Conservation (phyloP, 345 rosid species). For the Erucastrum elatum region DNA sequence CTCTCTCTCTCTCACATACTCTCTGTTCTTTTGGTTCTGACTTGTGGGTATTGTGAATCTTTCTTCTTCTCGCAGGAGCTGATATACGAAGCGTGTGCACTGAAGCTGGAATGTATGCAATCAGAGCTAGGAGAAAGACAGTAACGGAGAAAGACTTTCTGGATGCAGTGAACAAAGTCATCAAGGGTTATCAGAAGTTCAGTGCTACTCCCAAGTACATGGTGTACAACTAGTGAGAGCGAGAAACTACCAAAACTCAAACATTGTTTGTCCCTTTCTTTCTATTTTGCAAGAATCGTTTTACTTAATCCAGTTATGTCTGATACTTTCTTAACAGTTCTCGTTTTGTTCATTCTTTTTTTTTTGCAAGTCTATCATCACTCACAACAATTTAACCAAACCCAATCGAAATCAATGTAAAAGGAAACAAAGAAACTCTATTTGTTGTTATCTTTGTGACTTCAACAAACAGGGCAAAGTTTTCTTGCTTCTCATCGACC, state of each 20-base stretch:
- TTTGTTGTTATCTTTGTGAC: background rate
- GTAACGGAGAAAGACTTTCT: slow-evolving; percentile 96
- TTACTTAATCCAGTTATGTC: background rate
- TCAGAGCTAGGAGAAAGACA: slow-evolving; percentile 85
- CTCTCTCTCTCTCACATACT: too few relatives aligned
- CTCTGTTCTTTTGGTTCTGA: too few relatives aligned
- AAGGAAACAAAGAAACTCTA: background rate
- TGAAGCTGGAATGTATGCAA: slow-evolving; percentile 95
- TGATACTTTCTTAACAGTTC: background rate
- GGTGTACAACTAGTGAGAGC: slow-evolving; percentile 79
- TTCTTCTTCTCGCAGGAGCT: too few relatives aligned
- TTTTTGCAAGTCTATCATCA: background rate
- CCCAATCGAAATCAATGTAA: background rate
- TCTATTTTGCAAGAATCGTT: background rate
- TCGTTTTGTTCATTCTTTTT: background rate
- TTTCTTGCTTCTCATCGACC: background rate
- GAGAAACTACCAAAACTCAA: background rate
- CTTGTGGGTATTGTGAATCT: too few relatives aligned
- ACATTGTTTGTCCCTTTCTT: slow-evolving; percentile 1
- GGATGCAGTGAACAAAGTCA: slow-evolving; percentile 97
- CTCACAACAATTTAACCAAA: background rate
- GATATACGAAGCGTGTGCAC: slow-evolving; percentile 96
- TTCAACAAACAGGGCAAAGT: slow-evolving; percentile 15
- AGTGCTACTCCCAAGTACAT: slow-evolving; percentile 94
- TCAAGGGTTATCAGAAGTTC: slow-evolving; percentile 93